phyloP scores from a whole-genome alignment of 768 basidiomycete genomes.

The Tubosaeta brunneosetosa region DNA sequence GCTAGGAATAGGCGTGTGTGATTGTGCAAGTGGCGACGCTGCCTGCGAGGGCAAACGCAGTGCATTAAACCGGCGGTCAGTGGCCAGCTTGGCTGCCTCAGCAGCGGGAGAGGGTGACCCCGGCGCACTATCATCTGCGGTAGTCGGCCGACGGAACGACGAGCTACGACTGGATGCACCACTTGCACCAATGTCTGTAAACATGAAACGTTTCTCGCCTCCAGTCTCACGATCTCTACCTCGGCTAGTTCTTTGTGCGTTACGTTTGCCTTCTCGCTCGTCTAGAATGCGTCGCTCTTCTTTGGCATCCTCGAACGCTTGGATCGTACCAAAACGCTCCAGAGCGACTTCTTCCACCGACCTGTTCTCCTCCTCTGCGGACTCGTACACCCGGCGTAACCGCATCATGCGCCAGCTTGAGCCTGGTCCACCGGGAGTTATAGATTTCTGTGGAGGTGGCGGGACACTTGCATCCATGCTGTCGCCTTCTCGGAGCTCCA shows the following conservation, averaged over 20 bases:
- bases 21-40: slow-evolving; percentile 54
- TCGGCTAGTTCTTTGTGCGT: slow-evolving; percentile 34
- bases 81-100: slow-evolving; percentile 26
- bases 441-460: slow-evolving; percentile 41
- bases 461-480: slow-evolving; percentile 36
- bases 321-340: slow-evolving; percentile 82
- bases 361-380: slow-evolving; percentile 77
- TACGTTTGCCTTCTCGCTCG: slow-evolving; percentile 61
- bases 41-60: slow-evolving; percentile 58
- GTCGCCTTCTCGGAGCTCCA: slow-evolving; percentile 45
- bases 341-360: slow-evolving; percentile 74
- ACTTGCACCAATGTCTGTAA: slow-evolving; percentile 60
- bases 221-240: slow-evolving; percentile 36
- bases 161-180: slow-evolving; percentile 73
- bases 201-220: slow-evolving; percentile 58
- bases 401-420: slow-evolving; percentile 99
- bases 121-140: slow-evolving; percentile 47
- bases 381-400: slow-evolving; percentile 82
- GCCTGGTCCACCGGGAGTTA: slow-evolving; percentile 83
- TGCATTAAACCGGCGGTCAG: slow-evolving; percentile 54
- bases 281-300: slow-evolving; percentile 85
- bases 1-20: slow-evolving; percentile 82
- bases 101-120: slow-evolving; percentile 51
- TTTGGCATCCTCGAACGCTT: slow-evolving; percentile 84
- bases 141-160: slow-evolving; percentile 83